These are phyloP conservation scores for Diplosphaera chodatii DNA, from an alignment of 139 green algal species.

Conservation along the genomic window DNA sequence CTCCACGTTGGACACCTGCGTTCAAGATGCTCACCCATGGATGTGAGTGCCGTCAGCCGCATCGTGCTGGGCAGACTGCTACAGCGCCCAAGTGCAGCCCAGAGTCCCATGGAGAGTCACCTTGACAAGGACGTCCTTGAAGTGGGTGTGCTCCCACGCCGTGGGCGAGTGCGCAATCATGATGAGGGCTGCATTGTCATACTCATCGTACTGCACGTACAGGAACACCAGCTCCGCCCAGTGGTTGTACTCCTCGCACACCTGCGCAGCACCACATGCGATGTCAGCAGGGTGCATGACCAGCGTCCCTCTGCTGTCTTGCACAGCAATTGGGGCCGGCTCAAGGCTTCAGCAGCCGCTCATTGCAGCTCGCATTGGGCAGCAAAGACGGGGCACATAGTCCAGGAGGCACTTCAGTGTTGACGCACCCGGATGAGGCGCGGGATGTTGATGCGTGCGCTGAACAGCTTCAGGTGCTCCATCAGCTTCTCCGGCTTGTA, in stretches of 20 bases:
- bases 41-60: too few species aligned
- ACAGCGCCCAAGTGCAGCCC: too few species aligned
- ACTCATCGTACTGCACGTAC: slow-evolving; percentile 97
- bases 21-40: too few species aligned
- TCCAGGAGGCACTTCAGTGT: too few species aligned
- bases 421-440: slow-evolving; percentile 78
- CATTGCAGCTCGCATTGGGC: too few species aligned
- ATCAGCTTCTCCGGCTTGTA: slow-evolving; percentile 86
- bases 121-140: slow-evolving; percentile 96
- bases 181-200: slow-evolving; percentile 89
- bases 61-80: too few species aligned
- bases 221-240: slow-evolving; percentile 97
- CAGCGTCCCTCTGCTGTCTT: too few species aligned
- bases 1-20: slow-evolving; percentile 60
- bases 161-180: slow-evolving; percentile 92
- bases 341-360: too few species aligned
- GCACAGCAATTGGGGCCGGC: too few species aligned
- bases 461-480: slow-evolving; percentile 99
- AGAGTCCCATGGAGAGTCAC: too few species aligned
- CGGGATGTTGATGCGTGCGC: slow-evolving; percentile 94
- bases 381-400: too few species aligned
- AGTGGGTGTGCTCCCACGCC: slow-evolving; percentile 95
- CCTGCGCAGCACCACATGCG: slow-evolving; percentile 20
- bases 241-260: slow-evolving; percentile 91
- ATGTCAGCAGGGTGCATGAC: not conserved